A percentile compares a stretch with the other conserved stretches of the same genome.
Conservation (phyloP, 495 filamentous ascomycete genomes). For the Aspergillus funiculosus region DNA sequence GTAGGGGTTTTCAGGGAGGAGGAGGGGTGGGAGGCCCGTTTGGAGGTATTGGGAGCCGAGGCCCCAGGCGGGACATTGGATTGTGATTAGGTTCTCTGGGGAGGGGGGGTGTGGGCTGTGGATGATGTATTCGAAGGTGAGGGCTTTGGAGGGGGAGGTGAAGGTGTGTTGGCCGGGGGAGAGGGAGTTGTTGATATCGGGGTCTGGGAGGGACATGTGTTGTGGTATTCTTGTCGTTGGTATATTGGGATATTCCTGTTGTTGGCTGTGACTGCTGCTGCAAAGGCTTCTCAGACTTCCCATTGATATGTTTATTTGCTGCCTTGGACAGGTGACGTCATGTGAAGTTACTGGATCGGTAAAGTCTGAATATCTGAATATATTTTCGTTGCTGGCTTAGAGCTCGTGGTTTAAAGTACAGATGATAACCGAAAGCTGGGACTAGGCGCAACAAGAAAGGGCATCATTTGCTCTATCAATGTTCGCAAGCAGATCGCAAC, state of each 20-base stretch:
- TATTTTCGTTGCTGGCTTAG: too few relatives aligned
- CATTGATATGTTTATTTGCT: too few relatives aligned
- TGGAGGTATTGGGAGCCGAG: slow-evolving; percentile 19
- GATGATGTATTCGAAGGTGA: slow-evolving; percentile 19
- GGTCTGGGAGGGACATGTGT: background rate
- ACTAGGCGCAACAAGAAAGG: too few relatives aligned
- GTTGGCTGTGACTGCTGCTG: too few relatives aligned
- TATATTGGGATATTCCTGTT: background rate
- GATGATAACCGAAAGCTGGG: too few relatives aligned
- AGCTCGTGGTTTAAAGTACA: too few relatives aligned
- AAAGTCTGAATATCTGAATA: too few relatives aligned
- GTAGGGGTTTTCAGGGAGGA: background rate
- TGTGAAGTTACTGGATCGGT: too few relatives aligned
- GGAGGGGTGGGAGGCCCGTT: slow-evolving; percentile 11
- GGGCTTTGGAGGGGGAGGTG: slow-evolving; percentile 11
- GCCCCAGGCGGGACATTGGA: slow-evolving; percentile 22
- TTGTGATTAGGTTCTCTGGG: slow-evolving; percentile 7
- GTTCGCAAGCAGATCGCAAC: too few relatives aligned
- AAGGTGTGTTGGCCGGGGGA: slow-evolving; percentile 25
- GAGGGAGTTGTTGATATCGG: background rate
- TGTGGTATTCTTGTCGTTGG: background rate
- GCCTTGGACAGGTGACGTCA: too few relatives aligned
- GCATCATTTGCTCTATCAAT: too few relatives aligned
- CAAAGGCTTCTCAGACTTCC: too few relatives aligned
- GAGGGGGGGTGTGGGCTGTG: background rate